These are phyloP conservation scores for Vigna angularis DNA, from an alignment of 306 rosid species.

Conservation along the genomic window DNA sequence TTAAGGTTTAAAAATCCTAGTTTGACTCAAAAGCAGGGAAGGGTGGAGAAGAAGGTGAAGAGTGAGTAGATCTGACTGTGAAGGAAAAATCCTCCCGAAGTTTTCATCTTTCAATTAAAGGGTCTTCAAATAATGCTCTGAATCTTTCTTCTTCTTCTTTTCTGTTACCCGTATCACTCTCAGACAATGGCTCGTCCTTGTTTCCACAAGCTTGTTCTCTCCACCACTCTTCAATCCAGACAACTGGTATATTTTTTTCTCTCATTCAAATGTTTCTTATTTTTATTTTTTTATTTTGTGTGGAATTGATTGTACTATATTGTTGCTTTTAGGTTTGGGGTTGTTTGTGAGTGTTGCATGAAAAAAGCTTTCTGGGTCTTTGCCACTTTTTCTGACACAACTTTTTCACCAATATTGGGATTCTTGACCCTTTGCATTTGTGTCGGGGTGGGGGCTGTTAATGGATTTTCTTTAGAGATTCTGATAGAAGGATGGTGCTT, in stretches of 20 bases:
- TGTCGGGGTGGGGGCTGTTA: not conserved
- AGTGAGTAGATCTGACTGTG: slow-evolving; percentile 57
- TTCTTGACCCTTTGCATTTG: not conserved
- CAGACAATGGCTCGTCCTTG: slow-evolving; percentile 70
- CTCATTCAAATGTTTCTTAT: not conserved
- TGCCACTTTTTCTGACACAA: not conserved
- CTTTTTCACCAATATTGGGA: slow-evolving; percentile 23
- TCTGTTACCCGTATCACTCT: slow-evolving; percentile 30
- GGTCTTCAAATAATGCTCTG: slow-evolving; percentile 45
- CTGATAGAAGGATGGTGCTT: not conserved
- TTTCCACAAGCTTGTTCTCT: slow-evolving; percentile 79
- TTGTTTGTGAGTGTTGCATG: slow-evolving; percentile 17
- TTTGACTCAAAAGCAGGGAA: slow-evolving; percentile 68
- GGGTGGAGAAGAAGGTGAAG: slow-evolving; percentile 45
- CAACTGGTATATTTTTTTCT: slow-evolving; percentile 67
- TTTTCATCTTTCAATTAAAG: slow-evolving; percentile 42
- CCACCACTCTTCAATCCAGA: slow-evolving; percentile 67
- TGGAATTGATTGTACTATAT: slow-evolving; percentile 22
- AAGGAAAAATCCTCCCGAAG: slow-evolving; percentile 16
- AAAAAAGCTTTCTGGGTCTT: slow-evolving; percentile 19
- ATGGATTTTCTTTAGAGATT: slow-evolving; percentile 12
- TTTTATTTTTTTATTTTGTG: not conserved
- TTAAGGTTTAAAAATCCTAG: slow-evolving; percentile 51
- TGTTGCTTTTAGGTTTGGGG: slow-evolving; percentile 7
- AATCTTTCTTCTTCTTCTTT: slow-evolving; percentile 8